A percentile compares a stretch with the other conserved stretches of the same genome.
Conservation (phyloP, 352 stramenopile species). For the Pythium dissimile region DNA sequence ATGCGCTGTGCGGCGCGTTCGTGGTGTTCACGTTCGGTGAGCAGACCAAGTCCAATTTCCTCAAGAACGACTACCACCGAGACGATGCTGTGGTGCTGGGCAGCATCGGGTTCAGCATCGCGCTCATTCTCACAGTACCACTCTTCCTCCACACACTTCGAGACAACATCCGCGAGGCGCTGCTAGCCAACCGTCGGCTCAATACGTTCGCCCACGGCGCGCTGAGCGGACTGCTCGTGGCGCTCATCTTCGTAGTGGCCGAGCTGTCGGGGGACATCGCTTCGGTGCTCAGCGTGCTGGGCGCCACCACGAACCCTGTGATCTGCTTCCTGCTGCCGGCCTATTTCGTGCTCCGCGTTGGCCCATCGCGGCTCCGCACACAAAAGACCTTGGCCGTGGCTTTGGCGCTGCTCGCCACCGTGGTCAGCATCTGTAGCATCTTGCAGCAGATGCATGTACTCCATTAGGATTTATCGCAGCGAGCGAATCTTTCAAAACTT, state of each 20-base stretch:
- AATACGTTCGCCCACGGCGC: slow-evolving; percentile 41
- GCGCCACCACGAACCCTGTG: slow-evolving; percentile 81
- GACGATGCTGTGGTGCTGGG: slow-evolving; percentile 66
- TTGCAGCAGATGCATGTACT: slow-evolving; percentile 41
- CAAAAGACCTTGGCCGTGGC: slow-evolving; percentile 44
- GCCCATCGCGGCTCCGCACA: slow-evolving; percentile 28
- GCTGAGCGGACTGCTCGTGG: slow-evolving; percentile 57
- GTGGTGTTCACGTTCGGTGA: slow-evolving; percentile 86
- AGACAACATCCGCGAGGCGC: slow-evolving; percentile 75
- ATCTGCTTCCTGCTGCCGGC: slow-evolving; percentile 88
- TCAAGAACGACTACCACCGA: slow-evolving; percentile 84
- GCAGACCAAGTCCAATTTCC: slow-evolving; percentile 75
- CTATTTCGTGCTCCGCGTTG: slow-evolving; percentile 67
- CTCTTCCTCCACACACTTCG: slow-evolving; percentile 85
- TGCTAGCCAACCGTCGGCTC: slow-evolving; percentile 47
- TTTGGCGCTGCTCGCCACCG: slow-evolving; percentile 41
- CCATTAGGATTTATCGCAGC: slow-evolving; percentile 6
- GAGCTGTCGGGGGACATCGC: slow-evolving; percentile 76
- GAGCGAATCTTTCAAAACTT: background rate
- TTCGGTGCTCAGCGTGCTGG: slow-evolving; percentile 78
- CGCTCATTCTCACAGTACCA: slow-evolving; percentile 78
- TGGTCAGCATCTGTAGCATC: slow-evolving; percentile 53
- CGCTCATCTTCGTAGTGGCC: slow-evolving; percentile 49
- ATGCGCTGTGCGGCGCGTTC: slow-evolving; percentile 75
- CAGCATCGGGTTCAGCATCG: slow-evolving; percentile 76